Evolutionary conservation across 306 rosid genomes (phyloP), one percentile per base, ranked within the genome.

Genomic region (Vachellia pachyceras): DNA sequence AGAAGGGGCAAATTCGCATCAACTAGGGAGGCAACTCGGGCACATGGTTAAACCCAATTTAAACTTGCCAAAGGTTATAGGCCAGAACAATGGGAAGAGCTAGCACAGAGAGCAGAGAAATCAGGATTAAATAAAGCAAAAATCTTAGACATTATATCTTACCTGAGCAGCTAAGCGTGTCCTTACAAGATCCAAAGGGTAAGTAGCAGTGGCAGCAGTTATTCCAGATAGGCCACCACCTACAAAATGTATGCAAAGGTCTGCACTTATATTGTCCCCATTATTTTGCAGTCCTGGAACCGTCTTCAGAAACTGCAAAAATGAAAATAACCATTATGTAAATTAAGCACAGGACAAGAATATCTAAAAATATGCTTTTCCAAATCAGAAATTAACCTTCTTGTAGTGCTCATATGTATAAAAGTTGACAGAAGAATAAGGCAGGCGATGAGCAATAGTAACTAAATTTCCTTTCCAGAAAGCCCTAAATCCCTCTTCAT

Each of bases 101-200:
- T 5, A 29, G 17, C 13, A 7, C 22, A 14, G 12, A 47, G 20
- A 69, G 23, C 5, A 47, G 46, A 46, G 33, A 49, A 60, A 25
- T 6, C 11, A 42, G 37, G 47, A 39, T 63, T 40, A 69, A 70
- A 57, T 3, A 23, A 74, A 49, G 29, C 41, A 10, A 7, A 69
- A 79, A 69, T 15, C 33, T 54, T 39, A 54, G 66, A 17, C 45
- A 14, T 46, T 46, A 64, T 14, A 58, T 75, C 73, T 82, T 75
- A 95, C 99, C 97, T 95, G 99, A 57, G 96, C 97, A 75, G 99
- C 99, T 72, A 95, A 96, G 77, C 99, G 93, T 9, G 99, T 95
- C 87, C 99, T 95, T 42, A 95, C 98, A 77, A 95, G 99, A 84
- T 95, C 99, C 91, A 95, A 78, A 8, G 99, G 99, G 77, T 95